phyloP scores from a whole-genome alignment of 805 yeast genomes.

The Kodamaea laetipori region DNA sequence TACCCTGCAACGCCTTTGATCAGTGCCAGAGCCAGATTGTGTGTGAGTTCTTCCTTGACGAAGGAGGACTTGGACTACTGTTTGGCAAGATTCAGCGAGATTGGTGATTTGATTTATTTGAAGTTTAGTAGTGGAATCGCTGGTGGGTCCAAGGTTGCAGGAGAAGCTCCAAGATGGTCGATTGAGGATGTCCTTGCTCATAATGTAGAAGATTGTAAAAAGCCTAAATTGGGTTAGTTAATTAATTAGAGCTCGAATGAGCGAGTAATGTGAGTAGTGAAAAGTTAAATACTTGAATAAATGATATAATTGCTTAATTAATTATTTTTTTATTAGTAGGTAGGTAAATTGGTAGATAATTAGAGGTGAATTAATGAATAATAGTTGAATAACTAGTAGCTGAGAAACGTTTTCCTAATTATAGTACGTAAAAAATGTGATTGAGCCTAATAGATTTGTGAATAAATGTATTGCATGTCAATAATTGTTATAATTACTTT shows the following conservation, averaged over 20 bases:
- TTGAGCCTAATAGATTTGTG: no score
- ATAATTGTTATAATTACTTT: no score
- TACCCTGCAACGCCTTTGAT: constrained; percentile 96
- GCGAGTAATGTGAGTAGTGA: not conserved
- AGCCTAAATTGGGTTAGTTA: constrained; percentile 23
- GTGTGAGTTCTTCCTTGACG: constrained; percentile 89
- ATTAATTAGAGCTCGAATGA: not conserved
- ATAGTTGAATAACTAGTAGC: no score
- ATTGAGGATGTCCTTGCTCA: constrained; percentile 73
- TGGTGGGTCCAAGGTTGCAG: constrained; percentile 62
- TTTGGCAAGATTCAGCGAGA: constrained; percentile 66
- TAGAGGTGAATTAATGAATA: no score
- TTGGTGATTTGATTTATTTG: constrained; percentile 75
- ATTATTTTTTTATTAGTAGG: no score
- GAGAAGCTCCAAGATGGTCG: constrained; percentile 70
- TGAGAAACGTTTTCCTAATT: no score
- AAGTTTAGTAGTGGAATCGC: constrained; percentile 79
- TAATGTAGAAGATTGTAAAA: constrained; percentile 66
- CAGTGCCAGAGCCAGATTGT: constrained; percentile 86
- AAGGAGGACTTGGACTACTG: constrained; percentile 90
- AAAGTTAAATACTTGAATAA: no score
- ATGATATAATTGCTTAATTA: no score
- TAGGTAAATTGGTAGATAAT: no score
- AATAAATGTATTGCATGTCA: no score
- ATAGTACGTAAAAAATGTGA: no score